phyloP scores from a whole-genome alignment of 2,329 filamentous ascomycete species.

The Leptodontidium sp. region DNA sequence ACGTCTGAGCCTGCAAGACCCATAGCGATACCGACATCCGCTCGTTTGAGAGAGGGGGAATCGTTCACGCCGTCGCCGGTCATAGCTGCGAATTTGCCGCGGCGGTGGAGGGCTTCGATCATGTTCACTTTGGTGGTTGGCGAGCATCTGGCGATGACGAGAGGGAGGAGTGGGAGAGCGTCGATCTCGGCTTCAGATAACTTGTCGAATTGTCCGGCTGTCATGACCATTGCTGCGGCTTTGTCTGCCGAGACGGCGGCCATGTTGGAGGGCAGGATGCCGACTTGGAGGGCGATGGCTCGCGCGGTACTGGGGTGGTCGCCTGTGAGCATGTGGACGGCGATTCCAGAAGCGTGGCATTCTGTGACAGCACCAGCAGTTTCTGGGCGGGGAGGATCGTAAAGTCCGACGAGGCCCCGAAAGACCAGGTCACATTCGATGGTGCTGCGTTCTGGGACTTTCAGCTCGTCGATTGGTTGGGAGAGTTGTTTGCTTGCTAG shows the following conservation, averaged over 20 bases:
- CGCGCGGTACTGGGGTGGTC: conserved; percentile 82
- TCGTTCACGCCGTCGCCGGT: conserved; percentile 57
- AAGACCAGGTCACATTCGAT: conserved; percentile 75
- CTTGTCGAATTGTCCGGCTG: conserved; percentile 80
- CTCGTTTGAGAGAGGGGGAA: conserved; percentile 61
- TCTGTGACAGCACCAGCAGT: conserved; percentile 65
- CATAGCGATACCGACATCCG: conserved; percentile 74
- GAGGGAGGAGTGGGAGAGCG: conserved; percentile 75
- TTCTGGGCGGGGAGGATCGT: conserved; percentile 65
- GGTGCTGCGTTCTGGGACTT: conserved; percentile 41
- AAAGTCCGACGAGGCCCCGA: conserved; percentile 69
- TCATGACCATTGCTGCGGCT: conserved; percentile 74
- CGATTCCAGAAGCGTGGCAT: conserved; percentile 72
- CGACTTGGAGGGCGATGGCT: conserved; percentile 81
- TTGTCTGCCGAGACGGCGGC: conserved; percentile 62
- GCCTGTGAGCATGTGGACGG: conserved; percentile 83
- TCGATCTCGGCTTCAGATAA: conserved; percentile 80
- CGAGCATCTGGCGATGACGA: conserved; percentile 85
- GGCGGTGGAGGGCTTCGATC: conserved; percentile 87
- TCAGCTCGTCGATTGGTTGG: conserved; percentile 24
- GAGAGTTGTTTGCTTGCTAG: conserved; percentile 58
- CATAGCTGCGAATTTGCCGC: conserved; percentile 69
- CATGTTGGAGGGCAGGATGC: conserved; percentile 74
- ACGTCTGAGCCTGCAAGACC: conserved; percentile 68
- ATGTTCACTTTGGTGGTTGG: conserved; percentile 89